Conservation (phyloP, 2,329 filamentous ascomycete species). For the Colletotrichum falcatum region DNA sequence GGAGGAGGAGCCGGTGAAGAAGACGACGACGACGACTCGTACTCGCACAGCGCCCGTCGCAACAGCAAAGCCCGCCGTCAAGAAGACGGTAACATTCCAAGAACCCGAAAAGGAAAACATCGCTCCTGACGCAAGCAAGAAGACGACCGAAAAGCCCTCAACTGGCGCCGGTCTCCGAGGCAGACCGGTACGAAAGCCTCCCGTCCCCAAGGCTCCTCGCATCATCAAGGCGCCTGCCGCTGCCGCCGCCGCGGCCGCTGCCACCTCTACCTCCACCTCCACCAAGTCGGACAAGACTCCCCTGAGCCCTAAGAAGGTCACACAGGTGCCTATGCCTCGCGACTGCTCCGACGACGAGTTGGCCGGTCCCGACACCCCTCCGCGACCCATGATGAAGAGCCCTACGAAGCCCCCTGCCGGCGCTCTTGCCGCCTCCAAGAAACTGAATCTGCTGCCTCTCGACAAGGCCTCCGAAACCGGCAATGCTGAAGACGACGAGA, state of each 20-base stretch:
- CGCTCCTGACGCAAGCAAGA: constrained; percentile 55
- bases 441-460: constrained; percentile 48
- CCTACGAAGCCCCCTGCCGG: constrained; percentile 63
- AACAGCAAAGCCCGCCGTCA: constrained; percentile 58
- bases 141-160: constrained; percentile 47
- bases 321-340: constrained; percentile 63
- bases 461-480: constrained; percentile 23
- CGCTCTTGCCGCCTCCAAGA: constrained; percentile 49
- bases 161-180: constrained; percentile 52
- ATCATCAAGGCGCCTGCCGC: constrained; percentile 45
- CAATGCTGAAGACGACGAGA: constrained; percentile 43
- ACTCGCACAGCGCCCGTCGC: constrained; percentile 45
- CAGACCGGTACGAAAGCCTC: constrained; percentile 61
- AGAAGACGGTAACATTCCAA: constrained; percentile 74
- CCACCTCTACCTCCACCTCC: constrained; percentile 42
- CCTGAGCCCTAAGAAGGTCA: constrained; percentile 74
- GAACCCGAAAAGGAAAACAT: constrained; percentile 75
- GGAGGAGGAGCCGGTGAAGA: constrained; percentile 45
- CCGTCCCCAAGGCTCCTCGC: constrained; percentile 47
- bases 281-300: constrained; percentile 60
- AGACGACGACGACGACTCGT: constrained; percentile 45
- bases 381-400: constrained; percentile 66
- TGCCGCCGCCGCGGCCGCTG: constrained; percentile 33
- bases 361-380: constrained; percentile 61
- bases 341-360: constrained; percentile 72